Percentiles rank a stretch among this genome's conserved stretches.
phyloP scores from a whole-genome alignment of 225 moss, liverwort and hornwort genomes.

The Rhytidiadelphus loreus region DNA sequence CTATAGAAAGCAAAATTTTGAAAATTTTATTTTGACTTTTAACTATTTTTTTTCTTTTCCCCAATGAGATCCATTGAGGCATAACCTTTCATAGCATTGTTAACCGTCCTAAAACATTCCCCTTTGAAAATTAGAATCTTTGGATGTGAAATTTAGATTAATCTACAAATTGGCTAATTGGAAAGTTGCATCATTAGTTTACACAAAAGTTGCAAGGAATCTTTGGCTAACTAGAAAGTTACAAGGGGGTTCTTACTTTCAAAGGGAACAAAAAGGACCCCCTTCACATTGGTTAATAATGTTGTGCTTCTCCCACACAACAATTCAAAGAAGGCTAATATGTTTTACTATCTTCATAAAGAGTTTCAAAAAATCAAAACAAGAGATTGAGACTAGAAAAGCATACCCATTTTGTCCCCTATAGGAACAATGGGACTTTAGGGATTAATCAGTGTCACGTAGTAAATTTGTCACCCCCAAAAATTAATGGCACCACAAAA shows the following conservation, averaged over 20 bases:
- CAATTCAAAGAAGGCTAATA: too few species aligned
- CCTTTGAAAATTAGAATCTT: background rate
- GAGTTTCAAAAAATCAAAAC: too few species aligned
- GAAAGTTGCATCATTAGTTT: background rate
- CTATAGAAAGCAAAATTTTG: background rate
- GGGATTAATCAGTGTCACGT: background rate
- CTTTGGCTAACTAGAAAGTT: fast-evolving
- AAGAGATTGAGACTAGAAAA: too few species aligned
- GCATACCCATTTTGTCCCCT: background rate
- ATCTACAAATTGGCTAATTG: too few species aligned
- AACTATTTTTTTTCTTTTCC: background rate
- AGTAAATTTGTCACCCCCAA: background rate
- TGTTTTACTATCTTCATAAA: too few species aligned
- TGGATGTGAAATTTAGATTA: fast-evolving
- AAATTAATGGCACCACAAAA: background rate
- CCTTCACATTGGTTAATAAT: too few species aligned
- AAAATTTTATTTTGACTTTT: background rate
- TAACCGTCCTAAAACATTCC: background rate
- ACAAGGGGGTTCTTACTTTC: fast-evolving
- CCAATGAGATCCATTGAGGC: fast-evolving
- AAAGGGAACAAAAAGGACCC: too few species aligned
- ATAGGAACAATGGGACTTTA: background rate
- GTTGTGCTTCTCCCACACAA: fast-evolving
- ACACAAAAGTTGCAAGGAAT: background rate
- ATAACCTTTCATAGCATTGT: background rate